These are phyloP conservation scores for Termitomyces bulborhizus DNA, from an alignment of 768 basidiomycete species.

Conservation along the genomic window DNA sequence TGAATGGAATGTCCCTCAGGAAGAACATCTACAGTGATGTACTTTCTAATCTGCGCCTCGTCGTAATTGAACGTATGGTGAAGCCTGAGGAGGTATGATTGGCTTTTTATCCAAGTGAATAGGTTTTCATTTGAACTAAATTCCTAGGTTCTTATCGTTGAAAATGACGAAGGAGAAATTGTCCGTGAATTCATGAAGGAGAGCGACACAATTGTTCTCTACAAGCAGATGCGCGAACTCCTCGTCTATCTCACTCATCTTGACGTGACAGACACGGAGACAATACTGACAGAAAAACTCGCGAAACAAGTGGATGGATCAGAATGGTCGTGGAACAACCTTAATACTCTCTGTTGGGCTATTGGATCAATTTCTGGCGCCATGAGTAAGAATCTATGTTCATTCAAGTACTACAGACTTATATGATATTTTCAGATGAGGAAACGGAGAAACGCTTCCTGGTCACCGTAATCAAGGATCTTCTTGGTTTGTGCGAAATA, in stretches of 20 bases:
- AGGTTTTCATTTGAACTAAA: neutral
- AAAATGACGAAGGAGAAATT: slow-evolving; percentile 99
- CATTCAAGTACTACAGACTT: neutral
- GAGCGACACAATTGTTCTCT: slow-evolving; percentile 94
- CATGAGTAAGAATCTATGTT: slow-evolving; percentile 71
- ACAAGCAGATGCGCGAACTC: slow-evolving; percentile 98
- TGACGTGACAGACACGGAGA: slow-evolving; percentile 94
- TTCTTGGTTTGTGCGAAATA: slow-evolving; percentile 95
- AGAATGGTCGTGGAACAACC: slow-evolving; percentile 99
- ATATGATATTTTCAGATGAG: slow-evolving; percentile 56
- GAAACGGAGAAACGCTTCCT: slow-evolving; percentile 99
- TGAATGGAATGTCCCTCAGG: slow-evolving; percentile 73
- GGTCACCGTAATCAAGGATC: slow-evolving; percentile 97
- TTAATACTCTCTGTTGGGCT: slow-evolving; percentile 99
- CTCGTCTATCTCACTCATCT: slow-evolving; percentile 97
- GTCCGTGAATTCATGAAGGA: slow-evolving; percentile 99
- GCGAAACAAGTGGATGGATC: slow-evolving; percentile 95
- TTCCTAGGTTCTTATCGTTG: slow-evolving; percentile 87
- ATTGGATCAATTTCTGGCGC: slow-evolving; percentile 99
- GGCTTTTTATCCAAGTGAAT: too few species aligned
- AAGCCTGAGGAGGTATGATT: slow-evolving; percentile 91
- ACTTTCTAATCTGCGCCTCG: slow-evolving; percentile 85
- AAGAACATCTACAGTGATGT: slow-evolving; percentile 97
- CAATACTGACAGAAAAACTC: slow-evolving; percentile 94
- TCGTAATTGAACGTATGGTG: slow-evolving; percentile 98